Base-by-base conservation (phyloP, 2,329 filamentous ascomycete genomes). In the Fusarium austroafricanum region DNA sequence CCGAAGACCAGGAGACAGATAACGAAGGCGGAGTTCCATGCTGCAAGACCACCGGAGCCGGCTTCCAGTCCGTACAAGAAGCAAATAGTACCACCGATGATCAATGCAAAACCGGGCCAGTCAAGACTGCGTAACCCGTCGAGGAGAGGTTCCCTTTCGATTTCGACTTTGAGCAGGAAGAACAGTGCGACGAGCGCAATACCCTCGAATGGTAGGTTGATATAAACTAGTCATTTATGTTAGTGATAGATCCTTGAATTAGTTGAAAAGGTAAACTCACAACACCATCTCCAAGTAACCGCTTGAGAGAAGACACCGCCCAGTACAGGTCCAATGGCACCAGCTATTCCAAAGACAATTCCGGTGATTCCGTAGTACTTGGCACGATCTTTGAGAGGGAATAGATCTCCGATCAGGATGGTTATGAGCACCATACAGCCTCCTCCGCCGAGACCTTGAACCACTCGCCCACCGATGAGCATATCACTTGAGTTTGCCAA, bases 21-120 rank as follows among this genome's bases (percentile, higher is more conserved):
- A 21, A 95, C 91, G 2, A 87, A 89, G 2, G 91, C 83, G 0
- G 91, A 94, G 49, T 79, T 79, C 93, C 93, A 97, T 2, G 93
- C 89, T 55, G 87, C 87, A 18, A 84, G 83, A 29, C 93, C 86
- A 44, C 93, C 93, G 10, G 70, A 71, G 42, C 93, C 94, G 61
- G 94, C 92, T 74, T 96, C 91, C 5, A 97, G 86, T 1, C 93
- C 94, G 42, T 97, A 88, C 2, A 97, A 87, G 64, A 97, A 84
- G 91, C 96, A 95, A 15, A 96, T 83, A 0, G 92, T 94, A n/a
- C 90, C 92, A 39, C 90, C 91, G 17, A 94, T 86, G 75, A 96
- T 87, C 28, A 85, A 77, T 2, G 83, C 18, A 56, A 82, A 84
- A 31, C 86, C 86, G 0, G 82, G 65, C 86, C 86, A 89, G 77